Evolutionary conservation across 2,329 filamentous ascomycete genomes (phyloP).

Genomic region (Cladobotryum protrusum): DNA sequence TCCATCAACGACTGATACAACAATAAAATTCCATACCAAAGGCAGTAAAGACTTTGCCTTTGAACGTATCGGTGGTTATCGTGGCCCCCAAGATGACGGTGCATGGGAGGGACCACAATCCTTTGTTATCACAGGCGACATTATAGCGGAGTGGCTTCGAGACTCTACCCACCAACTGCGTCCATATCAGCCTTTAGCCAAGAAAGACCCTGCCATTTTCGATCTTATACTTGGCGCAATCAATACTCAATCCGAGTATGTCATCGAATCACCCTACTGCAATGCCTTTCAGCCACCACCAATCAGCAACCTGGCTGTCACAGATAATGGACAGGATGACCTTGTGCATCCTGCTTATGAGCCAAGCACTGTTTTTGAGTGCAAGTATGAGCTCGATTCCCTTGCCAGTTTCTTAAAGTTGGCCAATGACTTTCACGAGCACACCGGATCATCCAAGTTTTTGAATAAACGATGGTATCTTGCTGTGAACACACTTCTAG

Average conservation of each 20-base stretch:
- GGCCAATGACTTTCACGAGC: constrained; percentile 77
- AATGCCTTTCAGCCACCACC: constrained; percentile 96
- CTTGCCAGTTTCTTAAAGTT: constrained; percentile 85
- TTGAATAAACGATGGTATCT: constrained; percentile 70
- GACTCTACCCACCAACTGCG: constrained; percentile 91
- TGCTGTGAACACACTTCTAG: constrained; percentile 68
- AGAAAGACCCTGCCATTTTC: constrained; percentile 70
- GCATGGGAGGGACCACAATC: constrained; percentile 82
- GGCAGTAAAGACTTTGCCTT: constrained; percentile 39
- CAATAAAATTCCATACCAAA: constrained; percentile 77
- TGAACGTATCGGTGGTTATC: constrained; percentile 27
- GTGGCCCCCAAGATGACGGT: constrained; percentile 39
- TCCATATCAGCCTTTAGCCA: constrained; percentile 81
- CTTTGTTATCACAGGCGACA: constrained; percentile 90
- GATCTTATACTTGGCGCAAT: constrained; percentile 85
- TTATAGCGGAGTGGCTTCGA: constrained; percentile 86
- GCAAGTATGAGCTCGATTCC: constrained; percentile 98
- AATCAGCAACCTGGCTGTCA: constrained; percentile 65
- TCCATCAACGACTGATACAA: constrained; percentile 79
- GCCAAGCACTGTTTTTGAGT: constrained; percentile 82
- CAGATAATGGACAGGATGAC: constrained; percentile 76
- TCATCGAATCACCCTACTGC: constrained; percentile 93
- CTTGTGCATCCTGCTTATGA: constrained; percentile 82
- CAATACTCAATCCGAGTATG: constrained; percentile 91
- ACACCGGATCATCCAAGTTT: constrained; percentile 73